Evolutionary conservation across 2,329 filamentous ascomycete genomes (phyloP), one percentile per base, ranked within the genome.

Genomic region (Shiraia bambusicola): DNA sequence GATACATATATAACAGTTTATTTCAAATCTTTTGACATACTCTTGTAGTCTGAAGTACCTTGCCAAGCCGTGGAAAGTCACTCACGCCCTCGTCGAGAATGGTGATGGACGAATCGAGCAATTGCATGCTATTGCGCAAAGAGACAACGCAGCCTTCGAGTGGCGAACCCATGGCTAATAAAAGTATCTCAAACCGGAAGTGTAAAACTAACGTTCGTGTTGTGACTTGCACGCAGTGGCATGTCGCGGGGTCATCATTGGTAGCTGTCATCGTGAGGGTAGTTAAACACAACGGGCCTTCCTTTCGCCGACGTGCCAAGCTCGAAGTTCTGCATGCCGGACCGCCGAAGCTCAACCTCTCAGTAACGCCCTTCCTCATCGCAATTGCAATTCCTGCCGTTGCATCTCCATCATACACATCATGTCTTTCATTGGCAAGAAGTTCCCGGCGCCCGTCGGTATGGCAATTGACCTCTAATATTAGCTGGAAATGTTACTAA

Each of bases 31-130:
- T 11, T 6, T 19, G 35, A 51, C 74, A 34, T 74, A 83, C 80
- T 52, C 80, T 62, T 39, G 79, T 83, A 5, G 80, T 82, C 56
- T 83, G 79, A 1, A 85, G 72, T 40, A 84, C 81, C 65, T 81
- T 83, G 45, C 72, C 72, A 13, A 85, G 66, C 30, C 82, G 77
- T 36, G 81, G 80, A 53, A 83, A 82, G 66, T 85, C 82, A 61
- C 74, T 79, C 32, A 84, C 79, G 39, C 80, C 81, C 24, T 75
- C 70, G 52, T 83, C 81, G 37, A 85, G 75, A 35, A 81, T 83
- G 45, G 72, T 74, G 62, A 84, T 83, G 37, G 79, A 82, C 13
- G 79, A 82, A 42, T 82, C 78, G 27, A 85, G 76, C 11, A 83
- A 68, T 42, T 79, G 76, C 57, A 84, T 78, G 38, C 80, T 83